Base-by-base conservation (phyloP, 352 stramenopile genomes). In the Halophytophthora batemanensis region DNA sequence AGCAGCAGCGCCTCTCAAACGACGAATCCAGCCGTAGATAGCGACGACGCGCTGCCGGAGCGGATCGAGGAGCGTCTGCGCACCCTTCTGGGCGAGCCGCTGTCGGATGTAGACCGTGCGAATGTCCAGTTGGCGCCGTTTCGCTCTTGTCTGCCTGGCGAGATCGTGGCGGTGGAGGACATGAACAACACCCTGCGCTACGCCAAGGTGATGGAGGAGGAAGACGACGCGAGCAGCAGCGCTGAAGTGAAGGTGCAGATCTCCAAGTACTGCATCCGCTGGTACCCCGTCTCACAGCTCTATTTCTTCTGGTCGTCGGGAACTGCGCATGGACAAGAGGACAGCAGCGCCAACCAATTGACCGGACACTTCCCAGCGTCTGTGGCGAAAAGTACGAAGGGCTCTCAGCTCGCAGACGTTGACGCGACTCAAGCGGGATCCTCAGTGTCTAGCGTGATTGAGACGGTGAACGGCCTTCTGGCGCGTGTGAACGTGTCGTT, bases 381-480 rank as follows among this genome's bases (percentile, higher is more conserved):
- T 25, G 34, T 36, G 12, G 18, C 35, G 6, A 41, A 51, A 25
- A 19, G 2, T 15, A 28, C 56, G 15, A 36, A 52, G 37, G 15
- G n/a, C 33, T 13, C 15, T 4, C 25, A 4, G 25, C 25, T 31
- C 25, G 25, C 25, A 31, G 25, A 31, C 25, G 4, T 31, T 31
- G 25, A 31, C 25, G 33, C 42, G 29, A n/a, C 45, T n/a, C 41
- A 28, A 6, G 14, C 23, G 35, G 18, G 10, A n/a, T 19, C 57
- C 6, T 50, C 61, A 6, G 37, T 61, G 0, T 17, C 59, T 3
- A 67, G 59, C 17, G 56, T 83, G 7, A 53, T 81, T 25, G 52
- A 64, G 12, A 62, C 72, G 11, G 71, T 84, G 33, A 82, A 87
- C 43, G 59, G 67, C 21, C 31, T 85, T 21, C 47, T 82, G 19